A percentile compares a stretch with the other conserved stretches of the same genome.
Evolutionary conservation across 2,329 filamentous ascomycete genomes (phyloP).

Genomic region (Exutisphaerella laricina): DNA sequence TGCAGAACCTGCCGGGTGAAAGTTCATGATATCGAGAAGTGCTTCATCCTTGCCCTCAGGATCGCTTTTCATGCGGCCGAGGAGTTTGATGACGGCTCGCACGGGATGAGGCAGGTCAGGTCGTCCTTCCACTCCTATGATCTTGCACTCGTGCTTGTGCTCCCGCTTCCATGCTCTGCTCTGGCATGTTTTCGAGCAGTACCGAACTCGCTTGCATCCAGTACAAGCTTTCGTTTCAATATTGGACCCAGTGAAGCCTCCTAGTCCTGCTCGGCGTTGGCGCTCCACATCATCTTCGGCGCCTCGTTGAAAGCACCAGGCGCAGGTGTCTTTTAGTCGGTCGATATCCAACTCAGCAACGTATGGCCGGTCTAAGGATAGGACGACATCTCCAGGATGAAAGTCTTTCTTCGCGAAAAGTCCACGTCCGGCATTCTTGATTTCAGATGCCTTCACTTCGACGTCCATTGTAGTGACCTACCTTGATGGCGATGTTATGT

Average conservation of each 20-base stretch:
- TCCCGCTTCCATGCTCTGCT: constrained; percentile 52
- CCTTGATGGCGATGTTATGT: constrained; percentile 10
- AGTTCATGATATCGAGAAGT: constrained; percentile 24
- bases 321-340: constrained; percentile 51
- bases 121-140: constrained; percentile 40
- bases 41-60: constrained; percentile 22
- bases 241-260: constrained; percentile 21
- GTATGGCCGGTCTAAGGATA: constrained; percentile 48
- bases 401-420: constrained; percentile 51
- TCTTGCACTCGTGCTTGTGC: constrained; percentile 56
- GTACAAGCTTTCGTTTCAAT: constrained; percentile 49
- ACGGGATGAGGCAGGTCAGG: constrained; percentile 50
- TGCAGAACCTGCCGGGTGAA: constrained; percentile 16
- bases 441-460: constrained; percentile 21
- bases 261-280: constrained; percentile 26
- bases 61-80: constrained; percentile 32
- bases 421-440: constrained; percentile 43
- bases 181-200: constrained; percentile 59
- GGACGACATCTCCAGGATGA: constrained; percentile 44
- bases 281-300: constrained; percentile 25
- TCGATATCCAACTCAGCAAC: constrained; percentile 50
- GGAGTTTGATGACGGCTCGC: constrained; percentile 50
- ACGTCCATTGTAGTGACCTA: constrained; percentile 17
- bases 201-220: constrained; percentile 53
- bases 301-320: constrained; percentile 47